Evolutionary conservation across 768 basidiomycete species (phyloP).

Genomic region (Hypholoma sublateritium): DNA sequence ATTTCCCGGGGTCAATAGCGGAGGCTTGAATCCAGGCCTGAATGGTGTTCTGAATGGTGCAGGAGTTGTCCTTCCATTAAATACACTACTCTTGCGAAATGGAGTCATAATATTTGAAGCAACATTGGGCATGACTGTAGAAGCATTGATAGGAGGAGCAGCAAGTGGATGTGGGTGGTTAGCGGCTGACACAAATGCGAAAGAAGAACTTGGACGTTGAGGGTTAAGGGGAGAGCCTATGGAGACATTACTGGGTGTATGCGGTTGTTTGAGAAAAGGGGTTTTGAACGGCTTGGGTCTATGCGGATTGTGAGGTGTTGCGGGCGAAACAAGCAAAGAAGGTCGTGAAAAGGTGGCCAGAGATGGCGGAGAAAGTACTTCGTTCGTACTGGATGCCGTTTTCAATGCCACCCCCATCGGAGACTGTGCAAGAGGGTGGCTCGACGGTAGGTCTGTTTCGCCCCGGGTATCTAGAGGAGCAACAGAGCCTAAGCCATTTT

Average conservation of each 20-base stretch:
- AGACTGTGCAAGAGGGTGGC: conserved; percentile 16
- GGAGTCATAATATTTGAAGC: conserved; percentile 5
- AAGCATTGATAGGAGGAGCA: conserved; percentile 22
- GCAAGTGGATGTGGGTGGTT: conserved; percentile 37
- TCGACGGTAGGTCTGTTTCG: conserved; percentile 20
- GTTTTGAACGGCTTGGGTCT: conserved; percentile 46
- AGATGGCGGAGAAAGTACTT: conserved; percentile 40
- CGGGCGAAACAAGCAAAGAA: conserved; percentile 9
- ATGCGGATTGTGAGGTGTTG: conserved; percentile 17
- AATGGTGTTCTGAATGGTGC: conserved; percentile 64
- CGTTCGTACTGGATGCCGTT: conserved; percentile 34
- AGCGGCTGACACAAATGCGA: conserved; percentile 18
- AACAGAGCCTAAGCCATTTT: conserved; percentile 16
- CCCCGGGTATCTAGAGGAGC: conserved; percentile 14
- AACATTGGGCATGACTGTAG: not conserved
- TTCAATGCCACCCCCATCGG: conserved; percentile 35
- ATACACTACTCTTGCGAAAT: conserved; percentile 4
- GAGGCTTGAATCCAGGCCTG: conserved; percentile 50
- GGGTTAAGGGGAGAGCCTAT: conserved; percentile 33
- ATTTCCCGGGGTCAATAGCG: conserved; percentile 14
- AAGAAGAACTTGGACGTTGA: conserved; percentile 11
- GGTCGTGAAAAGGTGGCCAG: conserved; percentile 30
- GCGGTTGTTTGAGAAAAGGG: conserved; percentile 34
- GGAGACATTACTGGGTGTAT: conserved; percentile 5
- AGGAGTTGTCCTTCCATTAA: conserved; percentile 24